A percentile compares a stretch with the other conserved stretches of the same genome.
Evolutionary conservation across 805 yeast species (phyloP).

Genomic region (Yarrowia porcina): DNA sequence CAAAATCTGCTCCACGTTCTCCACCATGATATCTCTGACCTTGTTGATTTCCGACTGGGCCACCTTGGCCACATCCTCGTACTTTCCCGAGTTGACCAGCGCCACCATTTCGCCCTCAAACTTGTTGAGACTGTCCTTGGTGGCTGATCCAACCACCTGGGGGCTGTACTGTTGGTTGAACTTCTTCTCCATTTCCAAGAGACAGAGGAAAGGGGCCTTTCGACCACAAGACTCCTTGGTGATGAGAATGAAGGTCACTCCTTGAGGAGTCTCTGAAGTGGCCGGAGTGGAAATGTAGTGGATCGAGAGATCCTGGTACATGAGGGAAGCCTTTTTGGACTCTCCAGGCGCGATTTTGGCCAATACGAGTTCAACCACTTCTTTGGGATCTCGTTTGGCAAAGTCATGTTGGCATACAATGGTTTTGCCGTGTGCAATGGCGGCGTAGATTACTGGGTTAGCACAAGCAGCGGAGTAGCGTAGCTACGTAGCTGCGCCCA

Average conservation of each 20-base stretch:
- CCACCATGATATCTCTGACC: constrained; percentile 65
- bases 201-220: constrained; percentile 32
- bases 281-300: constrained; percentile 37
- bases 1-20: constrained; percentile 66
- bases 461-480: not conserved
- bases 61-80: constrained; percentile 32
- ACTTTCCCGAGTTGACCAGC: constrained; percentile 28
- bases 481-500: too few species aligned
- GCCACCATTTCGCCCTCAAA: constrained; percentile 22
- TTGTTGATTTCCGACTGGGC: constrained; percentile 54
- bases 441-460: constrained; percentile 17
- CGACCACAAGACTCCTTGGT: constrained; percentile 30
- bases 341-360: constrained; percentile 33
- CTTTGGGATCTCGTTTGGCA: constrained; percentile 24
- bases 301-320: constrained; percentile 36
- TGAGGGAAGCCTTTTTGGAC: constrained; percentile 34
- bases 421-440: not conserved
- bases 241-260: constrained; percentile 36
- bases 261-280: constrained; percentile 31
- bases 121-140: not conserved
- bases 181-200: constrained; percentile 28
- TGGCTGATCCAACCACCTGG: not conserved
- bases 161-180: constrained; percentile 6
- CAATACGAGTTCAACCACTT: constrained; percentile 29
- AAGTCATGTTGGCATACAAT: constrained; percentile 8